Conservation (phyloP, 2,329 filamentous ascomycete species). For the Paramyrothecium roridum region DNA sequence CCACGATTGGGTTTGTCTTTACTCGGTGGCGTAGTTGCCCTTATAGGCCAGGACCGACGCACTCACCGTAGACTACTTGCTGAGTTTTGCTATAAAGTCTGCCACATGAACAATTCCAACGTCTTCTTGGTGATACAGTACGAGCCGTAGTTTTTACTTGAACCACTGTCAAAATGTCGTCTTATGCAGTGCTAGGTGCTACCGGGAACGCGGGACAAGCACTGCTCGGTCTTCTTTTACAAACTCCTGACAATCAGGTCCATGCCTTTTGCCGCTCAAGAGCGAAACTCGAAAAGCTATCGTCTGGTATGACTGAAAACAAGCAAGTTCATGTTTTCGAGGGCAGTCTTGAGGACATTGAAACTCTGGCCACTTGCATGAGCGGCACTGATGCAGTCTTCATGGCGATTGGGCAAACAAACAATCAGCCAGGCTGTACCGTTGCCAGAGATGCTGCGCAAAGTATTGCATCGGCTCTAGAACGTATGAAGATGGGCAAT, state of each 20-base stretch:
- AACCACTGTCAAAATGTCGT: no score
- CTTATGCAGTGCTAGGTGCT: constrained; percentile 35
- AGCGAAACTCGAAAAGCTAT: constrained; percentile 29
- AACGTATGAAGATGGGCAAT: neutral
- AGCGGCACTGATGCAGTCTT: constrained; percentile 33
- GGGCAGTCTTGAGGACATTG: constrained; percentile 35
- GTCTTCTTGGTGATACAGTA: no score
- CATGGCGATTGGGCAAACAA: constrained; percentile 33
- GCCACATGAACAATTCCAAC: no score
- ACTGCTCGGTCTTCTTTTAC: constrained; percentile 35
- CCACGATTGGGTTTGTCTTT: no score
- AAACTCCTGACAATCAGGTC: constrained; percentile 23
- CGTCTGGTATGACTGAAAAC: constrained; percentile 27
- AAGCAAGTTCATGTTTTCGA: constrained; percentile 35
- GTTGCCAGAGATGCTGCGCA: neutral
- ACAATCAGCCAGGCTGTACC: constrained; percentile 37
- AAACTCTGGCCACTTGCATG: constrained; percentile 33
- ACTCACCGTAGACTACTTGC: no score
- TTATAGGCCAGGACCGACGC: no score
- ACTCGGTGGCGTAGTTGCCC: no score
- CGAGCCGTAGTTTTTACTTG: no score
- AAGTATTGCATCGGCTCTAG: neutral
- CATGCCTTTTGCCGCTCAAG: constrained; percentile 41
- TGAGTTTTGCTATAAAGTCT: no score
- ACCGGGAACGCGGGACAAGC: constrained; percentile 42